Conservation (phyloP, 2,329 filamentous ascomycete species). For the Botrytis aclada region DNA sequence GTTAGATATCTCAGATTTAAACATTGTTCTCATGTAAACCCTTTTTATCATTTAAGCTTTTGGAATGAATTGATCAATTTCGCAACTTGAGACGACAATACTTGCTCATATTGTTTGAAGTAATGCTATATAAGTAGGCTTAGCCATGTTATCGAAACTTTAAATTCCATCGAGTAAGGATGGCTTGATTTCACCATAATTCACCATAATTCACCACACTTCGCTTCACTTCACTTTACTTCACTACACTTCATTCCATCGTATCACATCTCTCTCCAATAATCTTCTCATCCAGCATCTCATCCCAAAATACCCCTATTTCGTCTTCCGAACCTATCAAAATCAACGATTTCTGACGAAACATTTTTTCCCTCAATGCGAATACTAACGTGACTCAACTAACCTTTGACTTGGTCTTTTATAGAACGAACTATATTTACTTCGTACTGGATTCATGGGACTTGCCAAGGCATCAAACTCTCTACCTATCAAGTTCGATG, state of each 20-base stretch:
- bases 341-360: not conserved
- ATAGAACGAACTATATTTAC: no score
- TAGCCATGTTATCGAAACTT: not conserved
- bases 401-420: not conserved
- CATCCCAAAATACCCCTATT: not conserved
- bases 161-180: not conserved
- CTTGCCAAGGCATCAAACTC: not conserved
- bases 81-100: not conserved
- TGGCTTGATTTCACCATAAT: not conserved
- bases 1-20: not conserved
- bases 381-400: not conserved
- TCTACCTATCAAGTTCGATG: not conserved
- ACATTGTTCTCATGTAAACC: not conserved
- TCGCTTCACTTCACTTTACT: not conserved
- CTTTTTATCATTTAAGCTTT: not conserved
- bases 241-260: not conserved
- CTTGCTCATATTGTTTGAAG: not conserved
- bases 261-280: not conserved
- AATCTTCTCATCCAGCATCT: not conserved
- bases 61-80: not conserved
- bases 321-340: constrained; percentile 1
- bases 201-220: not conserved
- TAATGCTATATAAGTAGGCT: not conserved
- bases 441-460: not conserved
- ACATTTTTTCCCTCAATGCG: not conserved